phyloP scores from a whole-genome alignment of 2,329 filamentous ascomycete genomes.

The Penicillium digitatum region DNA sequence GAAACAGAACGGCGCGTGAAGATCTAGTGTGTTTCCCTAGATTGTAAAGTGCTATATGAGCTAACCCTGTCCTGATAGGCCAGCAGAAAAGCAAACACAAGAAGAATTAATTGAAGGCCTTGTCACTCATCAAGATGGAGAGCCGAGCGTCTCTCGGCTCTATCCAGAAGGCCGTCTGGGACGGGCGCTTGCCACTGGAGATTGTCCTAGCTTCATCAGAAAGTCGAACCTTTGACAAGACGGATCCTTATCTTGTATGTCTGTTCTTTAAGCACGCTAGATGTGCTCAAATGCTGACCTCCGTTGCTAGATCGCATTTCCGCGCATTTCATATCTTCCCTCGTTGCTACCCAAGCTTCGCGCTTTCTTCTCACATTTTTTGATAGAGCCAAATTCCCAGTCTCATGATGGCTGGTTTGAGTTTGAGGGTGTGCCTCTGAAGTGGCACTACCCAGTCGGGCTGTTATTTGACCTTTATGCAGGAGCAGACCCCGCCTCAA shows the following conservation, averaged over 20 bases:
- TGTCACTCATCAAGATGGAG: constrained; percentile 24
- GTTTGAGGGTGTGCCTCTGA: constrained; percentile 64
- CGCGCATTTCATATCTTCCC: constrained; percentile 65
- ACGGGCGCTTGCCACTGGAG: constrained; percentile 57
- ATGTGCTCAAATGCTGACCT: not conserved
- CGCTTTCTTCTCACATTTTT: constrained; percentile 56
- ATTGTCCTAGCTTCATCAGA: constrained; percentile 57
- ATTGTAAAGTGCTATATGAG: not conserved
- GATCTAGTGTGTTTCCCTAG: not conserved
- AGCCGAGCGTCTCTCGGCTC: constrained; percentile 25
- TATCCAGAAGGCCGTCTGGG: constrained; percentile 52
- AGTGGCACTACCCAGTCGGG: constrained; percentile 69
- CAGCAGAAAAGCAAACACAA: not conserved
- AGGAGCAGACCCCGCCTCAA: constrained; percentile 48
- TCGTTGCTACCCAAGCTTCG: constrained; percentile 61
- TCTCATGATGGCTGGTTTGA: constrained; percentile 60
- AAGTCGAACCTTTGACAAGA: constrained; percentile 57
- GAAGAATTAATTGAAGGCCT: not conserved
- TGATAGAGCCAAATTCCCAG: constrained; percentile 56
- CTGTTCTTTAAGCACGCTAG: not conserved
- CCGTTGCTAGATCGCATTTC: constrained; percentile 52
- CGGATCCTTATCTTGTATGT: constrained; percentile 57
- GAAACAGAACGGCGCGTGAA: not conserved
- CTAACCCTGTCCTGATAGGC: not conserved
- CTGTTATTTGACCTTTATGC: constrained; percentile 67